A percentile compares a stretch with the other conserved stretches of the same genome.
phyloP scores from a whole-genome alignment of 805 yeast genomes.

The Lipomyces oligophaga region DNA sequence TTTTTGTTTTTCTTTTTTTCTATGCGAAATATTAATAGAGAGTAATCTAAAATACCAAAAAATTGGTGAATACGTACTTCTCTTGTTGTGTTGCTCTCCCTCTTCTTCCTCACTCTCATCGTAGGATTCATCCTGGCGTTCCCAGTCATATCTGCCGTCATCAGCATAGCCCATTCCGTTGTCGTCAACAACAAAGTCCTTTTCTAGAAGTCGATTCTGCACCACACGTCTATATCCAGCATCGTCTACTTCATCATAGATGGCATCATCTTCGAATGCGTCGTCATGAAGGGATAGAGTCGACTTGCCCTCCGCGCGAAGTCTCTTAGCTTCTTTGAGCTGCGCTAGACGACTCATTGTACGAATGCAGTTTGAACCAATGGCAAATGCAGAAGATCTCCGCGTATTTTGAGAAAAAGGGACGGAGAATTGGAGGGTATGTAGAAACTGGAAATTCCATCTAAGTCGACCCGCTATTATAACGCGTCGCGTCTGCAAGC shows the following conservation, averaged over 20 bases:
- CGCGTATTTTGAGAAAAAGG: too few relatives aligned
- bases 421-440: not conserved
- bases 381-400: too few relatives aligned
- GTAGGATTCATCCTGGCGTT: conserved; percentile 44
- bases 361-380: not conserved
- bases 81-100: conserved; percentile 1
- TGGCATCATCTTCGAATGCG: conserved; percentile 48
- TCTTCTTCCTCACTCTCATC: conserved; percentile 35
- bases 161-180: conserved; percentile 92
- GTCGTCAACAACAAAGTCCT: conserved; percentile 93
- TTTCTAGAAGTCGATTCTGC: conserved; percentile 74
- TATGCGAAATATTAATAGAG: not conserved
- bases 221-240: conserved; percentile 69
- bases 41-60: too few relatives aligned
- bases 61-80: conserved; percentile 3
- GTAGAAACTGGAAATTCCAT: too few relatives aligned
- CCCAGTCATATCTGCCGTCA: conserved; percentile 91
- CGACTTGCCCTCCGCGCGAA: conserved; percentile 57
- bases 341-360: conserved; percentile 5
- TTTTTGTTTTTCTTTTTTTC: conserved; percentile 12
- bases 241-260: conserved; percentile 88
- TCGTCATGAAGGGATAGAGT: conserved; percentile 45
- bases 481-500: too few relatives aligned
- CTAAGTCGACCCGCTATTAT: too few relatives aligned
- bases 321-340: conserved; percentile 49